Evolutionary conservation across 179 eudicot species (phyloP).

Genomic region (Spinacia oleracea): DNA sequence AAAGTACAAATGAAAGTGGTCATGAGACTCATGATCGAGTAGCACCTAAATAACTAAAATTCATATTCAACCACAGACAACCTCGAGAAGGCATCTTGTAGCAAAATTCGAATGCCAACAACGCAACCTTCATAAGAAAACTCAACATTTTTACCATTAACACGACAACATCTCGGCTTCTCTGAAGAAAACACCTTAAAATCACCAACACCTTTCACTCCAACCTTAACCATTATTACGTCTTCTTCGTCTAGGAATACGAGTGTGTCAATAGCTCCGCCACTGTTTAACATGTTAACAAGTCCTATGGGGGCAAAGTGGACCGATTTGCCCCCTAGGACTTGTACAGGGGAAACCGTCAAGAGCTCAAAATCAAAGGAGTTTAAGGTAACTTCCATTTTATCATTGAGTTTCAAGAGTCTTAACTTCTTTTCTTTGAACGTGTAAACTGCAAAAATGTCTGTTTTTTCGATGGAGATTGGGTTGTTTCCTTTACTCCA

Average conservation of each 20-base stretch:
- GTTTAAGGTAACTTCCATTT: slow-evolving; percentile 50
- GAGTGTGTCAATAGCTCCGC: slow-evolving; percentile 66
- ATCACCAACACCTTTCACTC: slow-evolving; percentile 70
- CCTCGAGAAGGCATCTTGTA: neutral
- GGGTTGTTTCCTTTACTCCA: slow-evolving; percentile 72
- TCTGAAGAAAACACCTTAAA: slow-evolving; percentile 62
- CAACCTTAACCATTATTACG: slow-evolving; percentile 44
- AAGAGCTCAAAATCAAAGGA: slow-evolving; percentile 75
- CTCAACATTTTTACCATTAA: slow-evolving; percentile 48
- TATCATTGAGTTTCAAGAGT: slow-evolving; percentile 44
- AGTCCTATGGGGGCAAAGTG: slow-evolving; percentile 80
- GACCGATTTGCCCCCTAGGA: slow-evolving; percentile 29
- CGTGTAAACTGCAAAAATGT: slow-evolving; percentile 54
- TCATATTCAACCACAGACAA: neutral
- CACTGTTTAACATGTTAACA: slow-evolving; percentile 77
- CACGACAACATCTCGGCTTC: slow-evolving; percentile 48
- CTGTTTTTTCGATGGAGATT: slow-evolving; percentile 35
- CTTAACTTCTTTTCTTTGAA: slow-evolving; percentile 55
- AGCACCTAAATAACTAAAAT: too few species aligned
- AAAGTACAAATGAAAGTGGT: too few species aligned
- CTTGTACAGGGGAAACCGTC: slow-evolving; percentile 55
- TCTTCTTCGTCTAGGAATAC: slow-evolving; percentile 30
- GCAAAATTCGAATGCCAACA: slow-evolving; percentile 41
- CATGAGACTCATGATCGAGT: too few species aligned
- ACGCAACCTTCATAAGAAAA: slow-evolving; percentile 47